Base-by-base conservation (phyloP, 495 filamentous ascomycete species). In the Diplogelasinospora grovesii region DNA sequence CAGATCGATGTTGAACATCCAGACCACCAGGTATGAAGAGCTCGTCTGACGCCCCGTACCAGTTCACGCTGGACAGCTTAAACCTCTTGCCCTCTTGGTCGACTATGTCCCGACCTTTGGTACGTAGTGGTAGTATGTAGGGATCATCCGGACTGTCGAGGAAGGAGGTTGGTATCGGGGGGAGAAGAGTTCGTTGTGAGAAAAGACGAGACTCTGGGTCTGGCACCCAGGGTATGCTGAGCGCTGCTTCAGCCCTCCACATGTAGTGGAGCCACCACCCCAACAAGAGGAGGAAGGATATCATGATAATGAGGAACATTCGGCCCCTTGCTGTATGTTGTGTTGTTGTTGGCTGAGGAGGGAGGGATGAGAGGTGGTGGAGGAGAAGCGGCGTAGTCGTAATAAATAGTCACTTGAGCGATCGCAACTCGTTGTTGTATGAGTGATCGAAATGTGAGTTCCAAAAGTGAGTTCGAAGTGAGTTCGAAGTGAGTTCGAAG, bases 41-140 rank as follows among this genome's bases (percentile, higher is more conserved):
- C 59, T 75, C 68, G 45, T 81, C 77, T 44, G 70, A 75, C 8
- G 65, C 77, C 13, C 77, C 77, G 49, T 80, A 81, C 77, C 77
- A 81, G 54, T 81, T 81, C 50, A 81, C 60, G 19, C 69, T 73
- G 11, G 72, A 61, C 9, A 81, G 64, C 54, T 76, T 76, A 52
- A 74, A 69, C 21, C 71, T 64, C 23, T 59, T 57, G 19, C 66
- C 70, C 5, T 61, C 47, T 3, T 68, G 52, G 53, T 81, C 76
- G 22, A 78, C 61, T n/a, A 81, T 63, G 41, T 79, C 49, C 18
- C 77, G 64, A 4, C 75, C 75, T 15, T 57, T 44, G 1, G 75
- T 73, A 26, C 61, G 65, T 15, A 81, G 63, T 8, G 75, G 75
- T 13, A 74, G 65, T 27, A 48, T 33, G 52, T 66, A 71, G n/a